A percentile compares a stretch with the other conserved stretches of the same genome.
These are phyloP conservation scores for Escallonia rubra DNA, from an alignment of 129 eudicot genomes.

Conservation along the genomic window DNA sequence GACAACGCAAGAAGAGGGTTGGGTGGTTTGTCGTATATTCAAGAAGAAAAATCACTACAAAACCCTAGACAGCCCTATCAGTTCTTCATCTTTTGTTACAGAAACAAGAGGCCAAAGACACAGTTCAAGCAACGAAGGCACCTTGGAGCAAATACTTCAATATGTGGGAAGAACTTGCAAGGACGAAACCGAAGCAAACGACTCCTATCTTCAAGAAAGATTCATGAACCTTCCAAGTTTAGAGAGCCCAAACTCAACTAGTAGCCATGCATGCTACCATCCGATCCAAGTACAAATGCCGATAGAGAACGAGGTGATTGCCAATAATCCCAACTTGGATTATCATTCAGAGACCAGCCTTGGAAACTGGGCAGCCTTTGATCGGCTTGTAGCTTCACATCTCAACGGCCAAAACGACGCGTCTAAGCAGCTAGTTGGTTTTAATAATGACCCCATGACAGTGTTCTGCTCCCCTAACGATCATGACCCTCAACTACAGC, in stretches of 20 bases:
- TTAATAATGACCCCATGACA: background rate
- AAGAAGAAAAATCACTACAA: constrained; percentile 42
- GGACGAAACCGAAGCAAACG: background rate
- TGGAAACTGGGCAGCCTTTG: constrained; percentile 21
- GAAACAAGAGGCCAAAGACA: background rate
- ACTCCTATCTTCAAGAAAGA: background rate
- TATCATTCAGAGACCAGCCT: constrained; percentile 5
- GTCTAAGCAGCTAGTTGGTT: background rate
- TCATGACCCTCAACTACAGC: constrained; percentile 2
- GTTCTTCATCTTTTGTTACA: background rate
- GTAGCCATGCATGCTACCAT: background rate
- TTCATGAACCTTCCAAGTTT: constrained; percentile 13
- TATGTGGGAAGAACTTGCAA: constrained; percentile 22
- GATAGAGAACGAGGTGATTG: background rate
- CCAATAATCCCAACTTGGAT: constrained; percentile 5
- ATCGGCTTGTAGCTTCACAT: constrained; percentile 19
- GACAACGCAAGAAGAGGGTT: constrained; percentile 30
- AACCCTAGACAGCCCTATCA: constrained; percentile 6
- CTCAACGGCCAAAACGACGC: constrained; percentile 1
- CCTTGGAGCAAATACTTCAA: constrained; percentile 19
- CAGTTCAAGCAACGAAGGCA: constrained; percentile 1
- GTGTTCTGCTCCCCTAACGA: background rate
- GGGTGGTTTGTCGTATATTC: constrained; percentile 55
- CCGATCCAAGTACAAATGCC: constrained; percentile 6
- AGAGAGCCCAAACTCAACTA: constrained; percentile 1